Conservation (phyloP, 2,329 filamentous ascomycete genomes). For the Exophiala viscosa region DNA sequence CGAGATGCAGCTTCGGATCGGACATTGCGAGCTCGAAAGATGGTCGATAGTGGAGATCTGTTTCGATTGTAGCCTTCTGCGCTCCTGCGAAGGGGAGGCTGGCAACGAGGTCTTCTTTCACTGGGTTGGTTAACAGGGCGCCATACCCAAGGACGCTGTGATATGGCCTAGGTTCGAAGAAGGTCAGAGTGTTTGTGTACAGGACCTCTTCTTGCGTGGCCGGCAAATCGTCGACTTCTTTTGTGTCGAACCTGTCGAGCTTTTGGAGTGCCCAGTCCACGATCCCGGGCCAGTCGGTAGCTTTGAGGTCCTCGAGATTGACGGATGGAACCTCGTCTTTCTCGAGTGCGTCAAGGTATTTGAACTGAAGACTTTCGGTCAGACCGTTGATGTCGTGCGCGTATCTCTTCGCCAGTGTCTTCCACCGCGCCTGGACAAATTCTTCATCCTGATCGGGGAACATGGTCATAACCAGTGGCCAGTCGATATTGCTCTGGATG, state of each 20-base stretch:
- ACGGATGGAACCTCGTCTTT: conserved; percentile 42
- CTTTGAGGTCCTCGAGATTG: conserved; percentile 41
- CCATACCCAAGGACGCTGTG: conserved; percentile 38
- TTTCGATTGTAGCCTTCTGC: conserved; percentile 15
- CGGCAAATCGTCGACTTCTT: conserved; percentile 42
- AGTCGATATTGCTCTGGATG: conserved; percentile 42
- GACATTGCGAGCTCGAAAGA: conserved; percentile 8
- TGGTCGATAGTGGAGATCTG: conserved; percentile 2
- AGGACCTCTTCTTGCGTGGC: conserved; percentile 42
- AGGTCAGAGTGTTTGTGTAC: conserved; percentile 39
- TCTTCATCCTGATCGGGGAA: conserved; percentile 40
- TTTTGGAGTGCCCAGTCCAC: conserved; percentile 45
- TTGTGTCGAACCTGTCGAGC: conserved; percentile 38
- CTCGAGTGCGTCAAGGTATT: conserved; percentile 45
- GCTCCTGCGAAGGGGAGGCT: conserved; percentile 35
- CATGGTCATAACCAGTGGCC: conserved; percentile 40
- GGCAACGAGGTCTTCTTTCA: conserved; percentile 35
- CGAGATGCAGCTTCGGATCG: conserved; percentile 25
- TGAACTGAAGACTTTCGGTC: conserved; percentile 46
- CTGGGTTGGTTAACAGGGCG: conserved; percentile 32
- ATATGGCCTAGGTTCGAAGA: conserved; percentile 32
- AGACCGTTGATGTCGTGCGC: conserved; percentile 42
- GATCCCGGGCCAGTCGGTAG: conserved; percentile 46
- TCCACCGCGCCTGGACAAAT: conserved; percentile 40
- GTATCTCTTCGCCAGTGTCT: conserved; percentile 36